A percentile compares a stretch with the other conserved stretches of the same genome.
Evolutionary conservation across 2,329 filamentous ascomycete genomes (phyloP).

Genomic region (Emydomyces testavorans): DNA sequence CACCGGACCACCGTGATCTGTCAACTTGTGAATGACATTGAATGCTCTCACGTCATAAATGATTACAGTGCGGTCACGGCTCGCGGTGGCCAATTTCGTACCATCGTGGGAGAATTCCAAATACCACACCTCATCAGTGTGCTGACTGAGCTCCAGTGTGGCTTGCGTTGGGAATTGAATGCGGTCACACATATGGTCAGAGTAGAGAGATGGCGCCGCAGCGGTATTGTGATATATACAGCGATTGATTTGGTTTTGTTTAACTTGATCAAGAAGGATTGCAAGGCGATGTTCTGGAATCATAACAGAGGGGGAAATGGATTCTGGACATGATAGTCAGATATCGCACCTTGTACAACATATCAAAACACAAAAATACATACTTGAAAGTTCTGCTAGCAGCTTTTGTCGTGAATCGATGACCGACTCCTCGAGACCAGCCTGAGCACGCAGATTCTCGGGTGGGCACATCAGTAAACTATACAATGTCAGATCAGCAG

Average conservation of each 20-base stretch:
- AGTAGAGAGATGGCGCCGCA: conserved; percentile 69
- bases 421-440: conserved; percentile 72
- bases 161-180: conserved; percentile 66
- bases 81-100: conserved; percentile 67
- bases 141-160: conserved; percentile 57
- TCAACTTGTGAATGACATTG: conserved; percentile 49
- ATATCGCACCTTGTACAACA: neutral
- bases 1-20: conserved; percentile 58
- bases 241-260: conserved; percentile 66
- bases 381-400: conserved; percentile 74
- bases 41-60: conserved; percentile 73
- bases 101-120: conserved; percentile 84
- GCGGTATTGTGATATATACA: conserved; percentile 84
- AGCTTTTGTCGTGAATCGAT: conserved; percentile 63
- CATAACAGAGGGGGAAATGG: conserved; percentile 92
- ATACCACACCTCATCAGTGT: conserved; percentile 81
- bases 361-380: conserved; percentile 24
- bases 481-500: conserved; percentile 2
- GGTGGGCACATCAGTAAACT: conserved; percentile 82
- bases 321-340: conserved; percentile 45
- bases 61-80: conserved; percentile 60
- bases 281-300: conserved; percentile 84
- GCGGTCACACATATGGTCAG: conserved; percentile 73
- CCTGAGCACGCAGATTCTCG: conserved; percentile 63
- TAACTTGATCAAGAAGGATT: conserved; percentile 68